A percentile compares a stretch with the other conserved stretches of the same genome.
phyloP scores from a whole-genome alignment of 208 protist genomes.

The Vickermania ingenoplastis region DNA sequence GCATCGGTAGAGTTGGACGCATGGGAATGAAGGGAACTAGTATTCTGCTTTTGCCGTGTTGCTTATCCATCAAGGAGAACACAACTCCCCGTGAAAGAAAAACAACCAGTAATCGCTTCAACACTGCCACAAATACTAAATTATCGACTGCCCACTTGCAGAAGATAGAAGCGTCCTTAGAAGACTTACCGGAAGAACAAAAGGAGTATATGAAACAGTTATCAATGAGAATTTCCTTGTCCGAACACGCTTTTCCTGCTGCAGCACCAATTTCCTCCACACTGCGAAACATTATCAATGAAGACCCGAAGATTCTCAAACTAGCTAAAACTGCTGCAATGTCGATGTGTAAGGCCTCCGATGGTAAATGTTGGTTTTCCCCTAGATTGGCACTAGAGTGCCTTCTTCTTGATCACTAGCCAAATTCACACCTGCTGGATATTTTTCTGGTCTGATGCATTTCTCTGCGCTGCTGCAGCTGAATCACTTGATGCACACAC shows the following conservation, averaged over 20 bases:
- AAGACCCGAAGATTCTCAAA: conserved; percentile 42
- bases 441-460: neutral
- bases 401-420: conserved; percentile 46
- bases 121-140: conserved; percentile 78
- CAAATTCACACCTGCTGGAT: neutral
- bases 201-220: conserved; percentile 51
- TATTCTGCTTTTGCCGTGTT: conserved; percentile 68
- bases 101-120: conserved; percentile 44
- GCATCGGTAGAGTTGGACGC: conserved; percentile 80
- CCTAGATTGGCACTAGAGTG: conserved; percentile 50
- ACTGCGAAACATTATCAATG: conserved; percentile 58
- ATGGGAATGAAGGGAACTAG: conserved; percentile 86
- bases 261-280: conserved; percentile 72
- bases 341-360: conserved; percentile 34
- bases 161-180: conserved; percentile 13
- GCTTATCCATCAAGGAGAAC: conserved; percentile 7
- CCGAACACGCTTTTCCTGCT: conserved; percentile 54
- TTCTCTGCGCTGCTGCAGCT: neutral
- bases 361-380: conserved; percentile 40
- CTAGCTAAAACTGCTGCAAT: conserved; percentile 60
- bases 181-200: conserved; percentile 22
- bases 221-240: conserved; percentile 25
- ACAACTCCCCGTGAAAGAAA: conserved; percentile 47
- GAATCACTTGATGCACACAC: neutral
- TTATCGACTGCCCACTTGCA: conserved; percentile 45